Evolutionary conservation across 1,284 basidiomycete genomes (phyloP), one percentile per base, ranked within the genome.

Genomic region (Sparassis latifolia): DNA sequence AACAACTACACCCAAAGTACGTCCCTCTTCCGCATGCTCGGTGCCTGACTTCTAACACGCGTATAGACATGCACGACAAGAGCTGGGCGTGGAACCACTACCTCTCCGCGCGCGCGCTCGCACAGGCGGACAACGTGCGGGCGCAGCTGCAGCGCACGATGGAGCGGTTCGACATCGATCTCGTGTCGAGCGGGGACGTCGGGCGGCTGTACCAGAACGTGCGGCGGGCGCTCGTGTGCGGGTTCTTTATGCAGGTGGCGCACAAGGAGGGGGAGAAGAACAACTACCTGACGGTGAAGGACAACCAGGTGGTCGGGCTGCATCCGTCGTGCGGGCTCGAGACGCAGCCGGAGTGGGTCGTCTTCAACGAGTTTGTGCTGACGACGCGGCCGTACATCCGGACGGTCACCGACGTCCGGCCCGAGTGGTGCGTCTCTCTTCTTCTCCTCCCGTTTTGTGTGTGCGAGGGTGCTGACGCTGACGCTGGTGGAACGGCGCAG

Each of bases 231-330:
- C 76, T 99, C 42, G 87, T 92, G 0, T 91, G 88, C 63, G 96
- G 95, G 0, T 99, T 93, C 78, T 99, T 99, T 73, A 97, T 97
- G 96, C 96, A 98, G 67, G 85, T 96, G 5, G 96, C 95, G 4
- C 93, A 97, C 69, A 92, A 92, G 67, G 91, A 94, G 63, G 92
- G 92, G n/a, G 89, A 92, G 62, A 93, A 92, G 73, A 83, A 83
- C 2, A 79, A 74, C 52, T 95, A 95, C 66, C 64, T 85, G 57
- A 98, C 94, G 0, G 84, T 97, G 56, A 98, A 97, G 72, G 94
- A 98, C 66, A 92, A 95, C 63, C 61, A 92, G 85, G 80, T 91
- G 40, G 95, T 98, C 5, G 76, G 75, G n/a, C 74, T 98, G n/a
- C 96, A 99, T 67, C 92, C 96, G 4, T 92, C 89, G 4, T 96